Evolutionary conservation across 768 basidiomycete species (phyloP).

Genomic region (Tulasnella sp.): DNA sequence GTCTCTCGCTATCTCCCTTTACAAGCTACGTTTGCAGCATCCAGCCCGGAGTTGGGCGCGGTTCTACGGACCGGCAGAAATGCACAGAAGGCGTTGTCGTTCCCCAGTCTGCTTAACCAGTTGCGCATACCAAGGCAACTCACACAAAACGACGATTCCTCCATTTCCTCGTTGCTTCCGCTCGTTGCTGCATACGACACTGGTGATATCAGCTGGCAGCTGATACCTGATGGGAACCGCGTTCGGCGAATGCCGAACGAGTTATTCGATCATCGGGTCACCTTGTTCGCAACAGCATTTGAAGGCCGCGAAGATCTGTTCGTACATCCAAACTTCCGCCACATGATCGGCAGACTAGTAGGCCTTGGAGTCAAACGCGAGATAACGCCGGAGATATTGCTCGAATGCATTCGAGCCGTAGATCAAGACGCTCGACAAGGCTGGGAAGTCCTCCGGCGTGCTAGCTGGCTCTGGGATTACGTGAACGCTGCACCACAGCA

Average conservation of each 20-base stretch:
- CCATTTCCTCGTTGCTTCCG: background rate
- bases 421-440: background rate
- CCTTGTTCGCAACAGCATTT: background rate
- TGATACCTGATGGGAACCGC: constrained; percentile 2
- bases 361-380: background rate
- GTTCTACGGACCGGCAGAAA: background rate
- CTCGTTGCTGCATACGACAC: background rate
- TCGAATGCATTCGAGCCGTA: background rate
- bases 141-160: background rate
- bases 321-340: background rate
- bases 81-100: background rate
- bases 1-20: background rate
- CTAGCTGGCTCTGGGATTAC: background rate
- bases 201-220: too few relatives aligned
- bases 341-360: constrained; percentile 1
- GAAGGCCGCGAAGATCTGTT: background rate
- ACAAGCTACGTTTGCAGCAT: background rate
- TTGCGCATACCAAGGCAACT: background rate
- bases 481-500: background rate
- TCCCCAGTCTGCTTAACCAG: background rate
- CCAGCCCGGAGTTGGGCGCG: background rate
- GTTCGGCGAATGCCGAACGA: background rate
- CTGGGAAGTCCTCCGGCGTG: background rate
- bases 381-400: background rate
- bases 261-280: background rate